A percentile compares a stretch with the other conserved stretches of the same genome.
Conservation (phyloP, 2,329 filamentous ascomycete species). For the Dactylellina haptotyla region DNA sequence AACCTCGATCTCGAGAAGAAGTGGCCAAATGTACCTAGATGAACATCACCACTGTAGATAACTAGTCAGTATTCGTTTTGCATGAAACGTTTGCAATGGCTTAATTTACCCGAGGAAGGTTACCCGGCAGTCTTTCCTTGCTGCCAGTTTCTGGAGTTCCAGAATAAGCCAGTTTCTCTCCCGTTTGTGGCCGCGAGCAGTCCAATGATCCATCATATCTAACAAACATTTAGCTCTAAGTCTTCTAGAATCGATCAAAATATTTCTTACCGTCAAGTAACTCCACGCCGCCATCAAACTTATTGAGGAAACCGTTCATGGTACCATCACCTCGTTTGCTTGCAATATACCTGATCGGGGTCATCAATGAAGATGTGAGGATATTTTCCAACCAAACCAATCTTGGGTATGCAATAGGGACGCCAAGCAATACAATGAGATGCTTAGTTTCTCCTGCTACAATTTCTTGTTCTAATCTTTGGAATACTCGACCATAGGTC, state of each 20-base stretch:
- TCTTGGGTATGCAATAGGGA: slow-evolving; percentile 83
- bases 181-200: slow-evolving; percentile 89
- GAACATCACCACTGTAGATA: slow-evolving; percentile 81
- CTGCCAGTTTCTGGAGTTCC: slow-evolving; percentile 90
- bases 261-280: slow-evolving; percentile 73
- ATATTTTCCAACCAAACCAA: slow-evolving; percentile 78
- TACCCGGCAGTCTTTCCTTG: slow-evolving; percentile 88
- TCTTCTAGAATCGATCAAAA: not conserved
- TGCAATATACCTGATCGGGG: slow-evolving; percentile 87
- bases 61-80: slow-evolving; percentile 17
- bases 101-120: slow-evolving; percentile 79
- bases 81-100: not conserved
- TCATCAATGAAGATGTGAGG: slow-evolving; percentile 85
- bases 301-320: slow-evolving; percentile 82
- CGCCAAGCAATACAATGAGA: slow-evolving; percentile 83
- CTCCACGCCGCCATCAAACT: slow-evolving; percentile 90
- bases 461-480: slow-evolving; percentile 83
- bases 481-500: slow-evolving; percentile 87
- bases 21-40: slow-evolving; percentile 89
- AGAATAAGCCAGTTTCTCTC: slow-evolving; percentile 78
- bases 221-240: slow-evolving; percentile 64
- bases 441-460: slow-evolving; percentile 86
- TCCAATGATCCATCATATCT: slow-evolving; percentile 87
- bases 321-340: slow-evolving; percentile 72
- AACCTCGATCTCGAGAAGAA: slow-evolving; percentile 93